Conservation (phyloP, 441 rosid species). For the Dalechampia spathulata region DNA sequence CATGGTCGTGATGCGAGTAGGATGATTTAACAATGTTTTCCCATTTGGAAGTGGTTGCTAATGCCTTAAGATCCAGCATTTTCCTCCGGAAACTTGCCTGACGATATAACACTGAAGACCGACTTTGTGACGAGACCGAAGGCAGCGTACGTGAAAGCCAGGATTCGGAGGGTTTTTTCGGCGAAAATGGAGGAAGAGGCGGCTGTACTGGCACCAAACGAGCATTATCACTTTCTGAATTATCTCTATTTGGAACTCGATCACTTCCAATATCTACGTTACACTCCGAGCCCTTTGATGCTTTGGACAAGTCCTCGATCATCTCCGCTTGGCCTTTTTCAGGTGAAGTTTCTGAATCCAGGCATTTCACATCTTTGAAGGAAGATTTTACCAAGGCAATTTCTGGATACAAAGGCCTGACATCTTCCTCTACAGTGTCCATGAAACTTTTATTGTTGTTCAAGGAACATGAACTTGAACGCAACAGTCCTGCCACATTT, state of each 20-base stretch:
- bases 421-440: constrained; percentile 15
- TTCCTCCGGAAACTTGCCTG: constrained; percentile 27
- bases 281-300: constrained; percentile 31
- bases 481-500: constrained; percentile 10
- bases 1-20: constrained; percentile 43
- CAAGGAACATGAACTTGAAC: constrained; percentile 23
- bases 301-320: constrained; percentile 19
- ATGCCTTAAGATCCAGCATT: constrained; percentile 30
- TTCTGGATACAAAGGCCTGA: constrained; percentile 15
- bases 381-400: constrained; percentile 12
- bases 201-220: constrained; percentile 13
- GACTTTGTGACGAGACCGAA: constrained; percentile 35
- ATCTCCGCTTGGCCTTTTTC: constrained; percentile 13
- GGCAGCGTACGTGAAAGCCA: constrained; percentile 88
- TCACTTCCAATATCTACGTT: constrained; percentile 16
- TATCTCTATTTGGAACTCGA: constrained; percentile 20
- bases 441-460: constrained; percentile 18
- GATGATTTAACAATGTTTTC: constrained; percentile 83
- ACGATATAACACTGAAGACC: constrained; percentile 17
- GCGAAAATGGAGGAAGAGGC: constrained; percentile 54
- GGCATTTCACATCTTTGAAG: constrained; percentile 19
- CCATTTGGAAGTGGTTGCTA: constrained; percentile 54
- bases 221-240: constrained; percentile 18
- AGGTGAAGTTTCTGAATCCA: constrained; percentile 1
- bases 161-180: constrained; percentile 81